These are phyloP conservation scores for Trypanosoma brucei DNA, from an alignment of 208 protist genomes.

Conservation along the genomic window DNA sequence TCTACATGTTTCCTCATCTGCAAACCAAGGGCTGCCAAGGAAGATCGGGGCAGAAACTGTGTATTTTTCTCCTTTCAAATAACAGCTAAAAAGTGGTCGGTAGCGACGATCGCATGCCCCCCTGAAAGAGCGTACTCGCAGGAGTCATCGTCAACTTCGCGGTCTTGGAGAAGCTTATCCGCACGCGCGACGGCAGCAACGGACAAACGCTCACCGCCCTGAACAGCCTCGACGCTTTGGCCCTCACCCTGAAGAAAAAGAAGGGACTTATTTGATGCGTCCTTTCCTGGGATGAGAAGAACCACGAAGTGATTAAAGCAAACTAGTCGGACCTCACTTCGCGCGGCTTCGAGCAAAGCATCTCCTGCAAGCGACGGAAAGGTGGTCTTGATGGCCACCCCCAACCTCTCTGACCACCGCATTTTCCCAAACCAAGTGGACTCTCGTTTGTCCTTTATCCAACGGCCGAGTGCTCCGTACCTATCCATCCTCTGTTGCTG, in stretches of 20 bases:
- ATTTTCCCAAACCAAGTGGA: conserved; percentile 24
- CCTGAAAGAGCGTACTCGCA: conserved; percentile 7
- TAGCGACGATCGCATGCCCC: conserved; percentile 9
- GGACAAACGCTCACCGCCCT: not conserved
- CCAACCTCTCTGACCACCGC: conserved; percentile 32
- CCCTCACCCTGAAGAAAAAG: conserved; percentile 20
- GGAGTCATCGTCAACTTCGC: conserved; percentile 18
- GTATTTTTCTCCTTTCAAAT: conserved; percentile 2
- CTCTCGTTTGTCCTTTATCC: conserved; percentile 16
- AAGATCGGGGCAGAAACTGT: too few relatives aligned
- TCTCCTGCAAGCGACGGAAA: conserved; percentile 3
- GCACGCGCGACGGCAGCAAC: not conserved
- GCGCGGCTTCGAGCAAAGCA: not conserved
- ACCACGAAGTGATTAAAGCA: conserved; percentile 9
- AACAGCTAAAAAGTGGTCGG: conserved; percentile 3
- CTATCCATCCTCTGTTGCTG: conserved; percentile 11
- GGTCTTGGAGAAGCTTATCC: conserved; percentile 21
- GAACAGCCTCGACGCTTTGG: not conserved
- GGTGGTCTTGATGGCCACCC: conserved; percentile 10
- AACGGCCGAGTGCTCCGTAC: conserved; percentile 51
- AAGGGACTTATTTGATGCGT: not conserved
- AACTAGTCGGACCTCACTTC: not conserved
- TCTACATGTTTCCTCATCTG: too few relatives aligned
- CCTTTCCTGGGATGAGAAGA: conserved; percentile 8
- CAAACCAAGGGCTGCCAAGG: too few relatives aligned